Evolutionary conservation across 176 grass and related monocot genomes (phyloP).

Genomic region (Oryza meyeriana): DNA sequence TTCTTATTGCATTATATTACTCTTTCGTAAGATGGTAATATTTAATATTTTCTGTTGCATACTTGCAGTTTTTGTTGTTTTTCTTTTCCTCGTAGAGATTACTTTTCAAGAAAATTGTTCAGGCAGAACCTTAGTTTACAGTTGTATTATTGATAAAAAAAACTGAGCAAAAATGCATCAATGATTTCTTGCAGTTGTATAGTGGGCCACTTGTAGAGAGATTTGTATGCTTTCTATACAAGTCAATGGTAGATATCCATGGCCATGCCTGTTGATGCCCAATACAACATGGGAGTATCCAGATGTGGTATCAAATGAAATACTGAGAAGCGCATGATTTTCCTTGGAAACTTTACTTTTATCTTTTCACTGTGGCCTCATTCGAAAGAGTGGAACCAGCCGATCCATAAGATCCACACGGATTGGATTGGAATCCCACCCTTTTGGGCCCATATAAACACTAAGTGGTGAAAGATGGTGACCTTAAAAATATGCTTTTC

Average conservation of each 20-base stretch:
- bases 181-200: conserved; percentile 15
- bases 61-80: background rate
- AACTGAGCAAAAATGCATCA: background rate
- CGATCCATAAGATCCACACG: background rate
- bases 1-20: conserved; percentile 20
- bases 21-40: background rate
- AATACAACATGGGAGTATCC: background rate
- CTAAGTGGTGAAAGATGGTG: background rate
- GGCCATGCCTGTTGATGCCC: background rate
- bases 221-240: background rate
- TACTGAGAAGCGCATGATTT: background rate
- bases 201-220: background rate
- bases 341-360: background rate
- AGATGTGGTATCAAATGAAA: conserved; percentile 11
- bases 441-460: background rate
- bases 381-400: background rate
- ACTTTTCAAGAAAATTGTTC: conserved; percentile 12
- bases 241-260: conserved; percentile 16
- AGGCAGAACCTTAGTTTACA: background rate
- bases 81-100: conserved; percentile 6
- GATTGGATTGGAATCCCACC: background rate
- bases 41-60: background rate
- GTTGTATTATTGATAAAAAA: background rate
- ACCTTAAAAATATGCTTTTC: background rate
- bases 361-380: background rate